These are phyloP conservation scores for Plasmodium chabaudi DNA, from an alignment of 169 alveolate species.

Conservation along the genomic window DNA sequence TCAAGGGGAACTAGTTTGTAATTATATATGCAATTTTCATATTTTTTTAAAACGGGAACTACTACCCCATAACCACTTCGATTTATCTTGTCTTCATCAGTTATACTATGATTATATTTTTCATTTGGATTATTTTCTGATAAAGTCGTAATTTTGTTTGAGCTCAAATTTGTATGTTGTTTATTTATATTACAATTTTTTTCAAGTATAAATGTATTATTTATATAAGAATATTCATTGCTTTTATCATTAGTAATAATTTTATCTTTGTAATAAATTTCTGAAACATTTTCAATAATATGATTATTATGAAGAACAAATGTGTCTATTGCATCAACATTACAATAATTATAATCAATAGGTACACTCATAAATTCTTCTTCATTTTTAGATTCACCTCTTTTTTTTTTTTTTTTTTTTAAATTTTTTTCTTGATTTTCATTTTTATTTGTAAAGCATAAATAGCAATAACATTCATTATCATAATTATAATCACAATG, in stretches of 20 bases:
- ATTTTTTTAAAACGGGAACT: neutral
- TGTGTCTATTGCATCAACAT: conserved; percentile 28
- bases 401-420: conserved; percentile 1
- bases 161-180: neutral
- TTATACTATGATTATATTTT: neutral
- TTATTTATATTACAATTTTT: neutral
- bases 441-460: neutral
- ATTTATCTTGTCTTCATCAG: neutral
- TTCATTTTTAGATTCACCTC: no score
- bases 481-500: conserved; percentile 39
- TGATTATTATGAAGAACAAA: conserved; percentile 61
- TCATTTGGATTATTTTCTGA: neutral
- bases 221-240: conserved; percentile 11
- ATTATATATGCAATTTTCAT: neutral
- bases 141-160: neutral
- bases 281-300: conserved; percentile 43
- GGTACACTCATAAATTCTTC: no score
- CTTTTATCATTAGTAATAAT: conserved; percentile 14
- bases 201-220: conserved; percentile 33
- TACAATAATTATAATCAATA: conserved; percentile 54
- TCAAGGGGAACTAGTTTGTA: conserved; percentile 10
- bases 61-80: neutral
- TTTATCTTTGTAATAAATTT: conserved; percentile 24
- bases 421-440: neutral
- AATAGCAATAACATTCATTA: conserved; percentile 50